phyloP scores from a whole-genome alignment of 257 asterid genomes.

The Henckelia pumila region DNA sequence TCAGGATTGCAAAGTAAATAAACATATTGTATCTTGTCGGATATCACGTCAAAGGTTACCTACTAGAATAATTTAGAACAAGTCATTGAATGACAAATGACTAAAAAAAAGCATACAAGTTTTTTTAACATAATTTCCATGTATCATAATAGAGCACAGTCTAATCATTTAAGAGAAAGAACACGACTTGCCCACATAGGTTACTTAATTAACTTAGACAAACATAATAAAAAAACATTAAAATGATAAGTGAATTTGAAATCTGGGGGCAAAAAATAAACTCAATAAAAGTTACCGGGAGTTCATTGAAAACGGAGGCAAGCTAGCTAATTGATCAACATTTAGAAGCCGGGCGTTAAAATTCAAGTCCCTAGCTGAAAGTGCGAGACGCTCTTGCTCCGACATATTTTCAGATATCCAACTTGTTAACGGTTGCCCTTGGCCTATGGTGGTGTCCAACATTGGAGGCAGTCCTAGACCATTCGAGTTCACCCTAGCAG shows the following conservation, averaged over 20 bases:
- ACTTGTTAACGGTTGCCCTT: slow-evolving; percentile 12
- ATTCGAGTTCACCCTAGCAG: slow-evolving; percentile 16
- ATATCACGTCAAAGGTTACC: not conserved
- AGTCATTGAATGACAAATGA: not conserved
- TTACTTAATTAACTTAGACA: not conserved
- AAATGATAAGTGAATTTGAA: not conserved
- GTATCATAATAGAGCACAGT: not conserved
- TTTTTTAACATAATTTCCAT: not conserved
- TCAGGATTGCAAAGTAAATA: slow-evolving; percentile 15
- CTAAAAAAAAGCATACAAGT: not conserved
- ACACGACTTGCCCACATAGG: not conserved
- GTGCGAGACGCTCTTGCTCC: slow-evolving; percentile 23
- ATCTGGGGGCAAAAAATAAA: slow-evolving; percentile 5
- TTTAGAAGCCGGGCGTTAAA: slow-evolving; percentile 13
- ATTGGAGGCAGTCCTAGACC: not conserved
- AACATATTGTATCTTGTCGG: slow-evolving; percentile 19
- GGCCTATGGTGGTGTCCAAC: slow-evolving; percentile 4
- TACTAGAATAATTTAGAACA: not conserved
- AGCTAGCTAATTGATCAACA: slow-evolving; percentile 25
- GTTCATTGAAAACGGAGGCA: slow-evolving; percentile 31
- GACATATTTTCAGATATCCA: slow-evolving; percentile 15
- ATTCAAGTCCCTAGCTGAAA: slow-evolving; percentile 19
- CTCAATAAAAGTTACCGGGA: slow-evolving; percentile 30
- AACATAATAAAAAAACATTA: not conserved
- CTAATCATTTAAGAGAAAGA: not conserved